Conservation (phyloP, 768 basidiomycete genomes). For the Boletus rubroflammeus region DNA sequence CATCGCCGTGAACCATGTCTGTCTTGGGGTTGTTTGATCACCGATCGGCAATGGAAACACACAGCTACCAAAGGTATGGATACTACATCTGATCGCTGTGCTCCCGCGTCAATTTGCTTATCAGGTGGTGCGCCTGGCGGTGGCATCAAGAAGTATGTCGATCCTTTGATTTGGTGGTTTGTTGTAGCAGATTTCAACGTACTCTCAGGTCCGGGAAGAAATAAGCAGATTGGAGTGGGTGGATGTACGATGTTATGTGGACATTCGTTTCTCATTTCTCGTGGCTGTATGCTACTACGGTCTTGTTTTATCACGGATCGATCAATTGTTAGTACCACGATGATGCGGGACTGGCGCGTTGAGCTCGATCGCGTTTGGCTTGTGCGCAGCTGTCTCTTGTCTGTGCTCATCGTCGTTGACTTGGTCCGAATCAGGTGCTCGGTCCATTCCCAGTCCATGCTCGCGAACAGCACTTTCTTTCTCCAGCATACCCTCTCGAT, state of each 20-base stretch:
- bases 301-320: neutral
- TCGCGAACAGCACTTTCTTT: conserved; percentile 78
- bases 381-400: conserved; percentile 15
- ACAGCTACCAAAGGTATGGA: conserved; percentile 31
- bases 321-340: conserved; percentile 1
- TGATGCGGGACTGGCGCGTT: conserved; percentile 19
- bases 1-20: neutral
- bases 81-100: neutral
- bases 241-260: conserved; percentile 1
- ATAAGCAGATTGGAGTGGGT: conserved; percentile 30
- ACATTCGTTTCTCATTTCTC: neutral
- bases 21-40: neutral
- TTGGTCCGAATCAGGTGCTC: conserved; percentile 50
- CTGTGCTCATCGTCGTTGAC: neutral
- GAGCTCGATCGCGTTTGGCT: conserved; percentile 28
- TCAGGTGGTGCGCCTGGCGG: conserved; percentile 60
- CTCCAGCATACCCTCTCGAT: conserved; percentile 69
- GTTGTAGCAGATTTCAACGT: conserved; percentile 4
- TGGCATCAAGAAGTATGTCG: conserved; percentile 84
- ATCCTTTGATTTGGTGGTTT: neutral
- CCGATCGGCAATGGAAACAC: conserved; percentile 1
- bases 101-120: neutral
- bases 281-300: conserved; percentile 8
- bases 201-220: conserved; percentile 66
- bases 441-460: conserved; percentile 85